Evolutionary conservation across 1,139 yeast genomes (phyloP), one percentile per base, ranked within the genome.

Genomic region (Saccharomyces hybrid): DNA sequence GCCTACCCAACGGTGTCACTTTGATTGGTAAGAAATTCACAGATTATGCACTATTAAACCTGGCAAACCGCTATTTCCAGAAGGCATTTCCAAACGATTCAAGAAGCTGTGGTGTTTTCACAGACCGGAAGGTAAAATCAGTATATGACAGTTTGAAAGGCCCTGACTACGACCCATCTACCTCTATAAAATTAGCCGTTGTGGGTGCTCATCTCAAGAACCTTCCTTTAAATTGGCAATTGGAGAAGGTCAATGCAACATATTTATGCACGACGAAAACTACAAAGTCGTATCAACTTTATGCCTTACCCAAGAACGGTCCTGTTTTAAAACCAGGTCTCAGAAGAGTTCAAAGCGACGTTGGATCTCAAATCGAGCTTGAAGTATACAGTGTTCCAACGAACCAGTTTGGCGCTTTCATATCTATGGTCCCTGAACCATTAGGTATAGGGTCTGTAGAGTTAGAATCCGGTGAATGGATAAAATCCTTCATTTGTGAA

Each of bases 171-270:
- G 68, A 74, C 44, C 58, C 71, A 26, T 64, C 73, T 2, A 60
- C 74, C 2, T 71, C 78, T 3, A 74, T 87, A 54, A 80, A 84
- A 58, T 75, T 91, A 58, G 97, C 97, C 1, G 99, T 91, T 38
- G 98, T 93, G 50, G 99, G 99, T 55, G 97, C 97, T 52, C 99
- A 93, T 68, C 77, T 93, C 60, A 77, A 82, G 57, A 97, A 96
- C 1, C 81, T 88, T 77, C 91, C 91, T 54, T 78, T 93, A 61
- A 91, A 93, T 71, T 90, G 97, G 97, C 99, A 93, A 74, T 78
- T 93, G 59, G 86, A 87, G 64, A 81, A 86, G 69, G 95, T 87
- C 51, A 80, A 84, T 64, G 98, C 98, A n/a, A 74, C 82, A 2
- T 82, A 88, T 57, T 64, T 84, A 6, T 76, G 79, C 61, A 75